Conservation (phyloP, 164 flowering plant genomes). For the Vitis rupestris region DNA sequence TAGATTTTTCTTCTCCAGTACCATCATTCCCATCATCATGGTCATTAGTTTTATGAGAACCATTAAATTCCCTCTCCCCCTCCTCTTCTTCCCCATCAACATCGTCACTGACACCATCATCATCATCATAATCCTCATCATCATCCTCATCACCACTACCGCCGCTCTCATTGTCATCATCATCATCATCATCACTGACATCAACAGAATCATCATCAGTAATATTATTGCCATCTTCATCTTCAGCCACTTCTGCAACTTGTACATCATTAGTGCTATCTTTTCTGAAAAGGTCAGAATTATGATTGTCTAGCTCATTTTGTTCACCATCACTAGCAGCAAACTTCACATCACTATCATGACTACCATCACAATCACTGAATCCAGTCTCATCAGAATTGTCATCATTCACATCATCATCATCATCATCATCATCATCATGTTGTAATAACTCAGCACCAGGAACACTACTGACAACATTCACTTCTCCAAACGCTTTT, state of each 20-base stretch:
- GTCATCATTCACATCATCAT: neutral
- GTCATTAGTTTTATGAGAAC: neutral
- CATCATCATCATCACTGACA: constrained; percentile 16
- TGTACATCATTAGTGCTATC: constrained; percentile 10
- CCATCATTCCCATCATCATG: constrained; percentile 9
- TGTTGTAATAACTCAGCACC: constrained; percentile 65
- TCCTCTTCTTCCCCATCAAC: constrained; percentile 23
- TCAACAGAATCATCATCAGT: constrained; percentile 12
- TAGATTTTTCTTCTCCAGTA: constrained; percentile 18
- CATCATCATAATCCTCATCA: constrained; percentile 8
- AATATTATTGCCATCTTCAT: constrained; percentile 13
- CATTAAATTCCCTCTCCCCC: constrained; percentile 11
- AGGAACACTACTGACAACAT: constrained; percentile 59
- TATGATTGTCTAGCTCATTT: constrained; percentile 8
- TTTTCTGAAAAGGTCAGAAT: constrained; percentile 2
- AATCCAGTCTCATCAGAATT: constrained; percentile 16
- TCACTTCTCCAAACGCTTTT: constrained; percentile 83
- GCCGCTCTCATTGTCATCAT: constrained; percentile 18
- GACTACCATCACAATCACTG: constrained; percentile 17
- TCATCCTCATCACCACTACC: neutral
- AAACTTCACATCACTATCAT: constrained; percentile 25
- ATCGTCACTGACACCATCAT: constrained; percentile 22
- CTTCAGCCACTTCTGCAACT: constrained; percentile 11
- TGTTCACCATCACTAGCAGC: constrained; percentile 27
- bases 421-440: constrained; percentile 21